Evolutionary conservation across 148 eudicot species (phyloP).

Genomic region (Rhododendron williamsianum): DNA sequence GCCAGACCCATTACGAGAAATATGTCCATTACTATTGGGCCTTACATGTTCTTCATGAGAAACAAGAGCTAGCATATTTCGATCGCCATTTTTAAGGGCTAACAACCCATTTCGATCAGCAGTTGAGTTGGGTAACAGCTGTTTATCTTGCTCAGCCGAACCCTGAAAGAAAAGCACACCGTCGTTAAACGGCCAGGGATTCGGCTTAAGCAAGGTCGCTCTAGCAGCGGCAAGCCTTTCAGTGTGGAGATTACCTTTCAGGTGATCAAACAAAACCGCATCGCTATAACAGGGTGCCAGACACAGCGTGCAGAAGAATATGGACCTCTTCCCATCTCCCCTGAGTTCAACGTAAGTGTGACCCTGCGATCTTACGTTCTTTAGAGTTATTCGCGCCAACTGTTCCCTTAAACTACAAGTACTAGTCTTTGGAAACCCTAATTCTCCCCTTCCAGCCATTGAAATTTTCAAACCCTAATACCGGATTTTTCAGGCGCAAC

Average conservation of each 20-base stretch:
- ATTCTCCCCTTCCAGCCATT: slow-evolving; percentile 56
- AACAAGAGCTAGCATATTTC: slow-evolving; percentile 51
- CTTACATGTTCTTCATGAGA: slow-evolving; percentile 16
- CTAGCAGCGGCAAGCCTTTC: slow-evolving; percentile 54
- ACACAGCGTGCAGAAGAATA: slow-evolving; percentile 86
- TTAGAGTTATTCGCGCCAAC: slow-evolving; percentile 50
- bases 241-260: slow-evolving; percentile 67
- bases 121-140: slow-evolving; percentile 13
- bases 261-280: slow-evolving; percentile 52
- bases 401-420: slow-evolving; percentile 57
- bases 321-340: slow-evolving; percentile 64
- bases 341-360: slow-evolving; percentile 84
- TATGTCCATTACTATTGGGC: slow-evolving; percentile 10
- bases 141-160: slow-evolving; percentile 25
- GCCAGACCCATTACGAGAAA: background rate
- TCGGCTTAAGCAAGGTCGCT: slow-evolving; percentile 62
- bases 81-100: slow-evolving; percentile 14
- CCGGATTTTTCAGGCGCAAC: background rate
- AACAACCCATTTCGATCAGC: slow-evolving; percentile 16
- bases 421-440: slow-evolving; percentile 48
- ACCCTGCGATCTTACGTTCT: slow-evolving; percentile 60
- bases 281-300: slow-evolving; percentile 78
- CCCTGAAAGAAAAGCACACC: slow-evolving; percentile 72
- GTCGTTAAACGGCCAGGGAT: slow-evolving; percentile 89
- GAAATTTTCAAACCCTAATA: slow-evolving; percentile 14